Conservation (phyloP, 1,284 basidiomycete genomes). For the Fomes fomentarius region DNA sequence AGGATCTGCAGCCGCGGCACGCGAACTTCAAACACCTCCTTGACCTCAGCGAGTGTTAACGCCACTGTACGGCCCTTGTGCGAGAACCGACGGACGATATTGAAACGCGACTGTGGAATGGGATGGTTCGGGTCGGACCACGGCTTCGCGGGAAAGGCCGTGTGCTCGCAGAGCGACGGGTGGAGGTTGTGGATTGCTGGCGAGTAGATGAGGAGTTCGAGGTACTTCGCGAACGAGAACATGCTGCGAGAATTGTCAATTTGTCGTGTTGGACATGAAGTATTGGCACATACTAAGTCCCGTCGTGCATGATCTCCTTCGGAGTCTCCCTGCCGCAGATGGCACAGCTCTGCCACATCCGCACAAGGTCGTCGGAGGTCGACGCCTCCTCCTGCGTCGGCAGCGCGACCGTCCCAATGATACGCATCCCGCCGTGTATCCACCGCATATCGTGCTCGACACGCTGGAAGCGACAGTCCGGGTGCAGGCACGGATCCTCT, state of each 20-base stretch:
- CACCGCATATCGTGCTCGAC: conserved; percentile 53
- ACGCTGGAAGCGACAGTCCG: conserved; percentile 43
- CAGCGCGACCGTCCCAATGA: conserved; percentile 39
- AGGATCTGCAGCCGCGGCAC: conserved; percentile 63
- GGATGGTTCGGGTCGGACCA: conserved; percentile 35
- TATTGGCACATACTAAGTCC: conserved; percentile 52
- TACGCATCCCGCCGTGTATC: conserved; percentile 51
- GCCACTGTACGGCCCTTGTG: conserved; percentile 43
- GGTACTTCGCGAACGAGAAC: conserved; percentile 66
- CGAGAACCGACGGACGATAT: conserved; percentile 57
- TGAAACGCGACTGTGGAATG: conserved; percentile 40
- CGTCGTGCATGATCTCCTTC: conserved; percentile 50
- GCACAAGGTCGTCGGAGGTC: conserved; percentile 33
- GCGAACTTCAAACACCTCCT: conserved; percentile 62
- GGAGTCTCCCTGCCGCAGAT: conserved; percentile 50
- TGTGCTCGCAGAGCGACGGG: conserved; percentile 57
- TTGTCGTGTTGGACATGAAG: neutral
- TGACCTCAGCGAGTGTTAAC: conserved; percentile 48
- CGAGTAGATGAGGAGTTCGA: conserved; percentile 69
- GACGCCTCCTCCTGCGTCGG: conserved; percentile 2
- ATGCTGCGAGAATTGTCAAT: conserved; percentile 32
- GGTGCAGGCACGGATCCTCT: conserved; percentile 42
- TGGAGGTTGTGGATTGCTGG: conserved; percentile 43
- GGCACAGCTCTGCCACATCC: conserved; percentile 60
- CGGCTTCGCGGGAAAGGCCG: conserved; percentile 40